These are phyloP conservation scores for Microdochium trichocladiopsis DNA, from an alignment of 2,329 filamentous ascomycete genomes.

Conservation along the genomic window DNA sequence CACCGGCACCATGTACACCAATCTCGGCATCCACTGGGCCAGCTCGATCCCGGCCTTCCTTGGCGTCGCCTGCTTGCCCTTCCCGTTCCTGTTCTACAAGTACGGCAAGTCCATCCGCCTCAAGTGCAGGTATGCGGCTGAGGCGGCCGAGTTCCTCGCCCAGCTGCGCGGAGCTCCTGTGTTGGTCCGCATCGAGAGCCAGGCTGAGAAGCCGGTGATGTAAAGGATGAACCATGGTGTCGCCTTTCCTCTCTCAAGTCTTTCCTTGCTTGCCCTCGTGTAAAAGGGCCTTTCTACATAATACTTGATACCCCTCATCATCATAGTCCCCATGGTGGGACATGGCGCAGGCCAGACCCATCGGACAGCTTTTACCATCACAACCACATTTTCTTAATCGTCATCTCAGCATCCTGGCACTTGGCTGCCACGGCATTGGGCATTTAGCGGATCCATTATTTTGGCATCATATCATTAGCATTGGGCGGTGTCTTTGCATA, in stretches of 20 bases:
- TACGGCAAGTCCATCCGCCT: conserved; percentile 59
- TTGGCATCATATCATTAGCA: not conserved
- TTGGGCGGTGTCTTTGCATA: not conserved
- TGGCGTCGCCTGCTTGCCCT: conserved; percentile 62
- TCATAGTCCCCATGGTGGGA: not conserved
- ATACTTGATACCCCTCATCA: not conserved
- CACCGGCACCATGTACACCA: conserved; percentile 44
- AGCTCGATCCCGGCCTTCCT: conserved; percentile 68
- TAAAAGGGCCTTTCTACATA: not conserved
- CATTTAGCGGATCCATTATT: not conserved
- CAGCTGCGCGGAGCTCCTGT: conserved; percentile 24
- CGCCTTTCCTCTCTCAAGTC: not conserved
- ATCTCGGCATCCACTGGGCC: conserved; percentile 70
- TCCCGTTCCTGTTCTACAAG: conserved; percentile 70
- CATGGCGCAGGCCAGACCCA: not conserved
- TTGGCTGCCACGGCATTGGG: too few species aligned
- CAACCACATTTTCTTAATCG: not conserved
- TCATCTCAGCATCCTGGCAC: not conserved
- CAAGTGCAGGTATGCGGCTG: conserved; percentile 62
- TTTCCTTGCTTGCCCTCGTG: not conserved
- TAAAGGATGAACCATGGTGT: not conserved
- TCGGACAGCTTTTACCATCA: not conserved
- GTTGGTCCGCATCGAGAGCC: not conserved
- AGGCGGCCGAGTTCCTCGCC: conserved; percentile 55
- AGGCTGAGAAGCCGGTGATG: not conserved